Base-by-base conservation (phyloP, 2,329 filamentous ascomycete genomes). In the Fusarium sp. region DNA sequence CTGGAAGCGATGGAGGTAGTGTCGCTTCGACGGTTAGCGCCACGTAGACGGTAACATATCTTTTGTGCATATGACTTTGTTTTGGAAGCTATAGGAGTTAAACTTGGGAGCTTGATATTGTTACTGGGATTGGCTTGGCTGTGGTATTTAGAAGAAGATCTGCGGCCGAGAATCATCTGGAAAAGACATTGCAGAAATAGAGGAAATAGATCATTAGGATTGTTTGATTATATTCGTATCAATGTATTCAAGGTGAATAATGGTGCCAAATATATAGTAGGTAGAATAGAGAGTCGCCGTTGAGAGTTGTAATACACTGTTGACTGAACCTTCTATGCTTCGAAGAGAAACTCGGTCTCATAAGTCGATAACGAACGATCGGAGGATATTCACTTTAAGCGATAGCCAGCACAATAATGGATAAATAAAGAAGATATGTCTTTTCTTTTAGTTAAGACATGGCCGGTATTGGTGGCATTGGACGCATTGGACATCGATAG, bases 1-100 rank as follows among this genome's bases (percentile, higher is more conserved):
- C 80, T 25, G 72, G 69, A 13, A 82, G 81, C 60, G 81, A 82
- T 28, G 71, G 71, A 16, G 78, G 77, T 2, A 82, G 80, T 62
- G 70, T 81, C 53, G 77, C 75, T 9, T 82, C 81, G 21, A 77
- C 74, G 9, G 69, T 76, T 9, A 78, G 77, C 54, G 76, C 75
- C 42, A 60, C 50, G 16, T 73, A 70, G 60, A 61, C 30, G 39
- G 44, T 19, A n/a, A 50, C n/a, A 37, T n/a, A 28, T 31, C n/a
- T 58, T 64, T 26, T 44, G 54, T 52, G 30, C 16, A 52, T 57
- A 18, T 54, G 43, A 54, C 56, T 65, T 26, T 56, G 8, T 41
- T 59, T 61, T 61, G 28, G 60, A 49, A 55, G 45, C 30, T 19
- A 44, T 6, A 28, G 67, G 67, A 65, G 69, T 73, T 68, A 43